These are phyloP conservation scores for Avena atlantica DNA, from an alignment of 176 grass and related monocot genomes.

Conservation along the genomic window DNA sequence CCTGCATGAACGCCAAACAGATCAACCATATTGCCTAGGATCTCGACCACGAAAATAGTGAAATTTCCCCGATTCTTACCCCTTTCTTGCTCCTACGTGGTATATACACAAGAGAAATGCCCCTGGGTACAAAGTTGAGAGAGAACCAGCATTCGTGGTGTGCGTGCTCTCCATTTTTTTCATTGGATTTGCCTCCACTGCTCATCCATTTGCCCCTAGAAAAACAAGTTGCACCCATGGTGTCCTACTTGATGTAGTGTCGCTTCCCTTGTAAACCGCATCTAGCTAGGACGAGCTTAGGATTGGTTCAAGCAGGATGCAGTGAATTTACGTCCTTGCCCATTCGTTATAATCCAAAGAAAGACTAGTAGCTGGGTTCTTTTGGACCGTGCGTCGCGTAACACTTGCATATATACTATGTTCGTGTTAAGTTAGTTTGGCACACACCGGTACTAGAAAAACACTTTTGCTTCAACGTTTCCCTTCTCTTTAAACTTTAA, in stretches of 20 bases:
- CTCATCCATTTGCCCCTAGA: conserved; percentile 11
- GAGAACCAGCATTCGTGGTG: not conserved
- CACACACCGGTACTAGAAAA: too few species aligned
- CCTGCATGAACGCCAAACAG: too few species aligned
- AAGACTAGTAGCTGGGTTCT: not conserved
- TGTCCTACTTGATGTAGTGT: not conserved
- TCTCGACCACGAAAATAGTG: too few species aligned
- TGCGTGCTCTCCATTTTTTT: not conserved
- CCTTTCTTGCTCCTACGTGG: too few species aligned
- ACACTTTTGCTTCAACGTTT: too few species aligned
- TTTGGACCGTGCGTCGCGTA: not conserved
- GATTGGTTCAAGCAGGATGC: conserved; percentile 38
- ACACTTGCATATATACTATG: not conserved
- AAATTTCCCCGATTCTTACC: too few species aligned
- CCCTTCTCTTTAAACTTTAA: too few species aligned
- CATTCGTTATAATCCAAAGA: not conserved
- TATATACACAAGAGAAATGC: too few species aligned
- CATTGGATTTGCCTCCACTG: conserved; percentile 6
- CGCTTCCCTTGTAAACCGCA: conserved; percentile 8
- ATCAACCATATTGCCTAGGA: too few species aligned
- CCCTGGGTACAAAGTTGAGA: too few species aligned
- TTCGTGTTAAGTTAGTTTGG: not conserved
- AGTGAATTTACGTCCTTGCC: not conserved
- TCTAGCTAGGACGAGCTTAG: not conserved
- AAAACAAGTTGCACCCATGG: not conserved